Evolutionary conservation across 2,329 filamentous ascomycete species (phyloP).

Genomic region (Xylaria arbuscula): DNA sequence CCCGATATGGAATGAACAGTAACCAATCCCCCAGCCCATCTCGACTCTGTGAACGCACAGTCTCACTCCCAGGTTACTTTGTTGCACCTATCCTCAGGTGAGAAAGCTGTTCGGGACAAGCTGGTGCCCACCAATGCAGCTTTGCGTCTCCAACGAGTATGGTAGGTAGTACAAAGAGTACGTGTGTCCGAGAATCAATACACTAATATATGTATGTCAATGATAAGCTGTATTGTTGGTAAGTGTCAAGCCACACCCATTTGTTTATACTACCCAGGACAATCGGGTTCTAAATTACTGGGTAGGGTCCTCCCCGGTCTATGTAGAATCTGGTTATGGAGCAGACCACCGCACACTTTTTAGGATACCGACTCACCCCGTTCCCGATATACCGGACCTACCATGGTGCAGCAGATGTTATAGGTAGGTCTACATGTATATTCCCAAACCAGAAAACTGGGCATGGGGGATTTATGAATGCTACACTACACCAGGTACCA

Average conservation of each 20-base stretch:
- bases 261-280: background rate
- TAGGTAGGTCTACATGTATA: no score
- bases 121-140: background rate
- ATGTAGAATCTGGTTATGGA: background rate
- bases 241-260: background rate
- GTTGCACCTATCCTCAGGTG: background rate
- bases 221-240: no score
- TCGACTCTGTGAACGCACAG: background rate
- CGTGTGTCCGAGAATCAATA: no score
- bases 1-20: background rate
- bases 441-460: no score
- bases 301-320: background rate
- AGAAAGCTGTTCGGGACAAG: background rate
- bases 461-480: no score
- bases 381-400: no score
- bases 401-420: no score
- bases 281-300: background rate
- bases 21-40: background rate
- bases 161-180: no score
- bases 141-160: background rate
- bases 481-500: background rate
- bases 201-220: no score
- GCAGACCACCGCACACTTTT: no score
- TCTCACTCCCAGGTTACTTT: slow-evolving; percentile 3
- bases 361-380: no score